These are phyloP conservation scores for Lophiostoma macrostomum DNA, from an alignment of 495 filamentous ascomycete genomes.

Conservation along the genomic window DNA sequence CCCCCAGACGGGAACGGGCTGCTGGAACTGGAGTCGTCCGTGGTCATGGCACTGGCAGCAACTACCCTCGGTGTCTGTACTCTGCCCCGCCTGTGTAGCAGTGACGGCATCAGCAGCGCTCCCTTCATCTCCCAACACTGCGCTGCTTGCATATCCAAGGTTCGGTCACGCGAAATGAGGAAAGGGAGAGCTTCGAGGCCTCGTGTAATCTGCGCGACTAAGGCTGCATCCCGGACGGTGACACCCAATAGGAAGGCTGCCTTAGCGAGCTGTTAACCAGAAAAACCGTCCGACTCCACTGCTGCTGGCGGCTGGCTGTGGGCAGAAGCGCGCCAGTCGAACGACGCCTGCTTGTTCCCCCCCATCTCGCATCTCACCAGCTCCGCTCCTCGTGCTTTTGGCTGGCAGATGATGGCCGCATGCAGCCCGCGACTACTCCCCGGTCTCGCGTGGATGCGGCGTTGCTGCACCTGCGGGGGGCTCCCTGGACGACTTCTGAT, in stretches of 20 bases:
- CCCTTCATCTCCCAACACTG: neutral
- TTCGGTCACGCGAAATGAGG: no score
- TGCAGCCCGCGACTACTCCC: no score
- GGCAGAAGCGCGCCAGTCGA: neutral
- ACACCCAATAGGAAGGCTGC: constrained; percentile 13
- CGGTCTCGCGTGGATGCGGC: neutral
- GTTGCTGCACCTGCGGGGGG: no score
- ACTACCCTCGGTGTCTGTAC: neutral
- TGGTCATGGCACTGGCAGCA: neutral
- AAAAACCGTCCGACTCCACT: neutral
- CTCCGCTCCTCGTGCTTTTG: no score
- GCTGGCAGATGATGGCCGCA: no score
- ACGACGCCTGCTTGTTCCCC: neutral
- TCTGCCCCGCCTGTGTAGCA: neutral
- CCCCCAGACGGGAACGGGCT: neutral
- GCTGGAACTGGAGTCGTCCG: neutral
- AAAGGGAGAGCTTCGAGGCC: no score
- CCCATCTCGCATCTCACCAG: no score
- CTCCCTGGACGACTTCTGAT: no score
- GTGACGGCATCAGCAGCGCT: neutral
- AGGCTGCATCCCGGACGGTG: constrained; percentile 3
- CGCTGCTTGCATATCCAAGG: no score
- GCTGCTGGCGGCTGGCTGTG: neutral
- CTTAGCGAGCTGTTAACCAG: constrained; percentile 23
- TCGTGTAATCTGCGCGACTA: constrained; percentile 24